Conservation (phyloP, 2,329 filamentous ascomycete genomes). For the Stachybotrys chartarum region DNA sequence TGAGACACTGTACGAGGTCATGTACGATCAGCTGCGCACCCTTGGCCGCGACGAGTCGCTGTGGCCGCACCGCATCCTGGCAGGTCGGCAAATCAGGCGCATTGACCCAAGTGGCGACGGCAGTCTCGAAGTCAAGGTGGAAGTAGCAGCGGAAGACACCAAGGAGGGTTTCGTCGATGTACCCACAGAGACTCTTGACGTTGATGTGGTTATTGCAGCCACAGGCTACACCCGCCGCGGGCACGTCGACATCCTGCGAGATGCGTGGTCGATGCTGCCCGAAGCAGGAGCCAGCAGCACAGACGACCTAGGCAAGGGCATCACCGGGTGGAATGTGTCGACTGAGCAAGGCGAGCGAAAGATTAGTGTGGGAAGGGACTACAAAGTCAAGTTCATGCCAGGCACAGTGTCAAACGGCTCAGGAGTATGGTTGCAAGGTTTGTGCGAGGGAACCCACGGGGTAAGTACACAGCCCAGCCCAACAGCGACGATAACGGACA, state of each 20-base stretch:
- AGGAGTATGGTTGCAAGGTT: slow-evolving; percentile 89
- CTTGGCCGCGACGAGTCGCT: slow-evolving; percentile 59
- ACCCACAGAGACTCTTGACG: slow-evolving; percentile 47
- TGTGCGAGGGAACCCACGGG: slow-evolving; percentile 87
- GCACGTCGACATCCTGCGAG: slow-evolving; percentile 69
- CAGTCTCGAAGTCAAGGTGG: slow-evolving; percentile 54
- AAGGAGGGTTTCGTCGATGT: slow-evolving; percentile 30
- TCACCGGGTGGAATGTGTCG: slow-evolving; percentile 33
- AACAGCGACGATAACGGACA: neutral
- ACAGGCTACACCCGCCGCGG: slow-evolving; percentile 77
- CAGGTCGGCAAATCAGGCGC: slow-evolving; percentile 57
- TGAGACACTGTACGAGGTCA: slow-evolving; percentile 77
- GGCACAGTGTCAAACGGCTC: slow-evolving; percentile 63
- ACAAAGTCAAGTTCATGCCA: slow-evolving; percentile 64
- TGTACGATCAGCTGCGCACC: slow-evolving; percentile 78
- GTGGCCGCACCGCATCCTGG: slow-evolving; percentile 79
- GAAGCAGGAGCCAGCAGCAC: slow-evolving; percentile 18
- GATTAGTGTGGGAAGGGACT: slow-evolving; percentile 69
- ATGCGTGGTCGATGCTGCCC: slow-evolving; percentile 59
- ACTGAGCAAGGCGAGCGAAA: slow-evolving; percentile 31
- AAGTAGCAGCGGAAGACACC: slow-evolving; percentile 31
- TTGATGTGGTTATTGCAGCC: slow-evolving; percentile 77
- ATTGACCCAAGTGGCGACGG: slow-evolving; percentile 47
- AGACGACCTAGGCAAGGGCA: slow-evolving; percentile 23
- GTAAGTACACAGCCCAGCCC: slow-evolving; percentile 45